phyloP scores from a whole-genome alignment of 768 basidiomycete species.

The Tulasnella sp. region DNA sequence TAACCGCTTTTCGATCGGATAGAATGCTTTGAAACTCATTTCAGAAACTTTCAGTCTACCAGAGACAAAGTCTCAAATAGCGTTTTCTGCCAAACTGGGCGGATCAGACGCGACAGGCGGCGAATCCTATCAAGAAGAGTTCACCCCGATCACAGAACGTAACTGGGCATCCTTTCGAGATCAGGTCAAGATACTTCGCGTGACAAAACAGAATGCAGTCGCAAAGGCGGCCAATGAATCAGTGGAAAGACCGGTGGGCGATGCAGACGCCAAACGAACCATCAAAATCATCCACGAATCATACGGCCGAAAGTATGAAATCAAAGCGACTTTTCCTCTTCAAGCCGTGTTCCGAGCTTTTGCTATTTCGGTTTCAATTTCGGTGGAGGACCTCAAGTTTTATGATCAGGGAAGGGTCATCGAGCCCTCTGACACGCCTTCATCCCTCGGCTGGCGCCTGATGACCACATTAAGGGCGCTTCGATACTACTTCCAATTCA shows the following conservation, averaged over 20 bases:
- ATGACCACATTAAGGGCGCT: neutral
- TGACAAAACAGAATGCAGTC: neutral
- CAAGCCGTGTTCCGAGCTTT: neutral
- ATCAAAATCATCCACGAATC: neutral
- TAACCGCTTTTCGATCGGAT: neutral
- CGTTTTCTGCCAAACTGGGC: neutral
- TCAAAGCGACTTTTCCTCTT: neutral
- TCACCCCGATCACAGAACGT: neutral
- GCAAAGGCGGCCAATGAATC: too few species aligned
- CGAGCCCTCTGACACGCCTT: neutral
- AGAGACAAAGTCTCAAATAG: neutral
- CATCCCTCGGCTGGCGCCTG: neutral
- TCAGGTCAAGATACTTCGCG: neutral
- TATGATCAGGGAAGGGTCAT: neutral
- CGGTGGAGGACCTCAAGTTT: neutral
- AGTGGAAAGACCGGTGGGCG: too few species aligned
- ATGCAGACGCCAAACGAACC: neutral
- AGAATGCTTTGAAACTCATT: neutral
- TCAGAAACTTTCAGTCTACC: neutral
- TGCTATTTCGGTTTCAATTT: neutral
- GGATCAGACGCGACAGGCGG: neutral
- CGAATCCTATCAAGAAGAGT: neutral
- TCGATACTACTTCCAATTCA: neutral
- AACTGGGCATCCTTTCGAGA: neutral
- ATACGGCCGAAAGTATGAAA: neutral